These are phyloP conservation scores for Pseudogymnoascus verrucosus DNA, from an alignment of 2,329 filamentous ascomycete species.

Conservation along the genomic window DNA sequence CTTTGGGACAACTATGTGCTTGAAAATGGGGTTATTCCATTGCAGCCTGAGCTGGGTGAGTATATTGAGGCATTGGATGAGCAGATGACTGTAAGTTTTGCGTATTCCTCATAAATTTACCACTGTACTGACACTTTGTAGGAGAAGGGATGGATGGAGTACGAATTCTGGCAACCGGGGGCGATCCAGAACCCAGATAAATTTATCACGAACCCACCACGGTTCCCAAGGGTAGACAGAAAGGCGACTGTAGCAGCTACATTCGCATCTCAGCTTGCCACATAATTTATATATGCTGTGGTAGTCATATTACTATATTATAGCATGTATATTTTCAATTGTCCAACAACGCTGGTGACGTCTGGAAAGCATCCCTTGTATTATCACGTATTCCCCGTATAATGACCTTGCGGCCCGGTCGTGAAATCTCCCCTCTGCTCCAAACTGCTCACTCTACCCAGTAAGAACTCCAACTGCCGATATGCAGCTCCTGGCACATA, in stretches of 20 bases:
- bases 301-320: not conserved
- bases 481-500: conserved; percentile 51
- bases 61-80: conserved; percentile 54
- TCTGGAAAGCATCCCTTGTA: not conserved
- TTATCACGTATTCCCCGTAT: conserved; percentile 14
- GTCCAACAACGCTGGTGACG: not conserved
- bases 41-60: conserved; percentile 48
- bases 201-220: conserved; percentile 2
- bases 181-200: conserved; percentile 25
- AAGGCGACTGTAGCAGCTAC: not conserved
- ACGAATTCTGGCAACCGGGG: conserved; percentile 53
- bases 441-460: conserved; percentile 48
- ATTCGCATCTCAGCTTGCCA: not conserved
- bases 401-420: conserved; percentile 21
- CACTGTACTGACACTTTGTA: not conserved
- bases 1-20: conserved; percentile 51
- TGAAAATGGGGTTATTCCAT: conserved; percentile 51
- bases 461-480: conserved; percentile 52
- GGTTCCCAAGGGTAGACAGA: not conserved
- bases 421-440: conserved; percentile 22
- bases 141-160: conserved; percentile 58
- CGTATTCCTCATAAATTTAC: not conserved
- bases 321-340: not conserved
- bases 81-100: conserved; percentile 42
- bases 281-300: not conserved